Evolutionary conservation across 352 stramenopile species (phyloP), one percentile per base, ranked within the genome.

Genomic region (Halophytophthora polymorphica): DNA sequence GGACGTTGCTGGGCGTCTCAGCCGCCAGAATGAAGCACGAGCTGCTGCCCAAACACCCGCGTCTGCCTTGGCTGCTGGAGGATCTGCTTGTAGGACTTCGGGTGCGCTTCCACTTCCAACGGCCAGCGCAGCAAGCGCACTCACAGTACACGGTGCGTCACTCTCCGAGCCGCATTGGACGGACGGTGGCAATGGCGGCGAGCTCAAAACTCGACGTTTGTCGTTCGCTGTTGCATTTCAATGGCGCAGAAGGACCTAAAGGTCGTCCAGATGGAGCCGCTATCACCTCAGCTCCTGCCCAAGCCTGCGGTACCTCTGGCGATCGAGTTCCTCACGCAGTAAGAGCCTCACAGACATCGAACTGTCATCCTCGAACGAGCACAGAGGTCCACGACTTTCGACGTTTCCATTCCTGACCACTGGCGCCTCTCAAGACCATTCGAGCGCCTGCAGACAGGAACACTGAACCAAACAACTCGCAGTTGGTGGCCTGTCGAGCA

Each of bases 41-140:
- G 55, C 39, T 84, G 7, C 41, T 75, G 8, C 35, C 31, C 0
- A 67, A 76, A 46, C 58, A 82, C 45, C 73, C 73, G 2, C 45
- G 31, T 29, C 54, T 87, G 29, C 59, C 61, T 47, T 62, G 57
- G 22, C 46, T 81, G 17, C 56, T 88, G 1, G 69, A 82, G 19
- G 66, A 85, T 33, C 44, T 88, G 17, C 48, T 88, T 28, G 50
- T 77, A 18, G 77, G 77, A 29, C 61, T 86, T 18, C 70, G 48
- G 38, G 54, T 88, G 28, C 60, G 58, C 15, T 81, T 87, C 61
- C 68, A 55, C 50, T 77, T 69, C 41, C 67, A 82, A 42, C 67
- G 57, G 28, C 62, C 45, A 43, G 42, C 51, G 3, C 53, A 43
- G 2, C 56, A 59, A 31, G 50, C 53, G 18, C 38, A 59, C 18